These are phyloP conservation scores for Grigorovia transvaalensis DNA, from an alignment of 805 yeast genomes.

Conservation along the genomic window DNA sequence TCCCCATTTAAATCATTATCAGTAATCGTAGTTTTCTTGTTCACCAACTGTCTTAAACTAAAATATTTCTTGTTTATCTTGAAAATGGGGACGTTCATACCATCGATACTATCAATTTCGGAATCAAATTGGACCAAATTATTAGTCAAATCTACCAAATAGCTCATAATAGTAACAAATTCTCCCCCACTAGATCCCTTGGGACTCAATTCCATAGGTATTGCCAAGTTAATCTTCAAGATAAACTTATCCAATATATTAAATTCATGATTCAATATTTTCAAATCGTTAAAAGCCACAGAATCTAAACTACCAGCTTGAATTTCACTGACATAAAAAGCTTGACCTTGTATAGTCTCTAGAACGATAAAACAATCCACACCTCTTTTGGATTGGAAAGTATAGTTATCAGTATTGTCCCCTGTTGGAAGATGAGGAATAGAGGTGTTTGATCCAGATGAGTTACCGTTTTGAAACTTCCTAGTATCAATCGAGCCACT, in stretches of 20 bases:
- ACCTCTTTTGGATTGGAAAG: not conserved
- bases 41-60: not conserved
- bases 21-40: not conserved
- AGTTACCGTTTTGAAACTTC: no score
- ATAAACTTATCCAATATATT: slow-evolving; percentile 8
- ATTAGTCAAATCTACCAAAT: slow-evolving; percentile 11
- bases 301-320: slow-evolving; percentile 11
- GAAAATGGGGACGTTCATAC: slow-evolving; percentile 15
- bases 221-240: slow-evolving; percentile 13
- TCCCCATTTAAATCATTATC: not conserved
- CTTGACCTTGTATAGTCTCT: slow-evolving; percentile 13
- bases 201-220: slow-evolving; percentile 9
- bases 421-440: not conserved
- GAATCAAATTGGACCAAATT: slow-evolving; percentile 8
- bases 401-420: not conserved
- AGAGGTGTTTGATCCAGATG: not conserved
- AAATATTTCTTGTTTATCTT: slow-evolving; percentile 20
- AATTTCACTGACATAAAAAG: slow-evolving; percentile 21
- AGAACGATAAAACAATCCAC: slow-evolving; percentile 13
- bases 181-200: slow-evolving; percentile 1
- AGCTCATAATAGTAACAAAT: slow-evolving; percentile 12
- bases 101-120: slow-evolving; percentile 4
- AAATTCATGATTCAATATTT: slow-evolving; percentile 1
- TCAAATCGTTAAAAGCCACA: slow-evolving; percentile 20
- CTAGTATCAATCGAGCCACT: not conserved